phyloP scores from a whole-genome alignment of 345 rosid genomes.

The Acer saccharum region DNA sequence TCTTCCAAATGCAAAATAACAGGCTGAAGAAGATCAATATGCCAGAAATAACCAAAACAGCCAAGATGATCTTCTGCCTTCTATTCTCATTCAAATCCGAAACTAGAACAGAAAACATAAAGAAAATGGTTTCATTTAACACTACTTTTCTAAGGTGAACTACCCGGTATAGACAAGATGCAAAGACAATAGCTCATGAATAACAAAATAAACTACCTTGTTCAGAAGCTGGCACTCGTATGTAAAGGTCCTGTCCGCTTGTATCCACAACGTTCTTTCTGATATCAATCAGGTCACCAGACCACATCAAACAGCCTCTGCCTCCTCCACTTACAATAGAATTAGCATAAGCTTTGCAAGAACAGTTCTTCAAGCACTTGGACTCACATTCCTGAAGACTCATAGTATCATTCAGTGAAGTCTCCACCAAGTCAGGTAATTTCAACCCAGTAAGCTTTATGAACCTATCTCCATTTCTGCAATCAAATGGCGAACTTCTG shows the following conservation, averaged over 20 bases:
- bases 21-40: not conserved
- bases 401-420: slow-evolving; percentile 19
- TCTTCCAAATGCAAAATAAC: not conserved
- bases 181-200: too few species aligned
- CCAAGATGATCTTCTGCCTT: too few species aligned
- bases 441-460: not conserved
- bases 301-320: slow-evolving; percentile 43
- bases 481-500: not conserved
- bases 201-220: slow-evolving; percentile 23
- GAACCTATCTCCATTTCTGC: slow-evolving; percentile 19
- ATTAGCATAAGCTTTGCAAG: slow-evolving; percentile 35
- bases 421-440: slow-evolving; percentile 23
- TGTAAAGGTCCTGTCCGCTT: slow-evolving; percentile 20
- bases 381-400: slow-evolving; percentile 27
- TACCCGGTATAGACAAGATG: too few species aligned
- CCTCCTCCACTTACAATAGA: slow-evolving; percentile 27
- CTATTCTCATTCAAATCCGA: too few species aligned
- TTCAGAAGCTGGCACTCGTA: slow-evolving; percentile 24
- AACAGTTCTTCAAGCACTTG: slow-evolving; percentile 28
- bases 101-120: too few species aligned
- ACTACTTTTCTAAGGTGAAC: too few species aligned
- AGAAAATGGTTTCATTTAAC: too few species aligned
- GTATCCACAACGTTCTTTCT: not conserved
- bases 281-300: slow-evolving; percentile 29
- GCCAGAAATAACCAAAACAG: not conserved